These are phyloP conservation scores for Nidularia pulvinata DNA, from an alignment of 768 basidiomycete species.

Conservation along the genomic window DNA sequence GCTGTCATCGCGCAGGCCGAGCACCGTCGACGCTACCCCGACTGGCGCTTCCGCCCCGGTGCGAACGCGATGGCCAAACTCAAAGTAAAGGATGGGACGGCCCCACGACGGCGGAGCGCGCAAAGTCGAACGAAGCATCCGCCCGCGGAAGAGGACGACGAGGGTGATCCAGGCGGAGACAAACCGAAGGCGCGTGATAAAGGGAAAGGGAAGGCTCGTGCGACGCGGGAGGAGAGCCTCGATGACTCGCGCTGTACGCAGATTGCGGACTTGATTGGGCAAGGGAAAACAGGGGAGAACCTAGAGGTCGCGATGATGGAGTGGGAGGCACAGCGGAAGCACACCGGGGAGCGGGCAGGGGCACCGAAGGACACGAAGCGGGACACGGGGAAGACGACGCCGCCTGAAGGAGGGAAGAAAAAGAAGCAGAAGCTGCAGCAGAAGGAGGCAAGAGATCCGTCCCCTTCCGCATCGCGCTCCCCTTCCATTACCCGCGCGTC, in stretches of 20 bases:
- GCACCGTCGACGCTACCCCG: slow-evolving; percentile 73
- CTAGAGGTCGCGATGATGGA: slow-evolving; percentile 63
- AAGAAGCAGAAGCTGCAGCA: no score
- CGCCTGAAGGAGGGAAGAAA: no score
- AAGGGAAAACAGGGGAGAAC: slow-evolving; percentile 64
- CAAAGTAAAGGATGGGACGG: slow-evolving; percentile 26
- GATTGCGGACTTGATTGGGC: slow-evolving; percentile 65
- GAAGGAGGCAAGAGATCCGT: no score
- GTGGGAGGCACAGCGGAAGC: slow-evolving; percentile 44
- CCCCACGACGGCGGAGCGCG: slow-evolving; percentile 16
- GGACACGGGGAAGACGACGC: not conserved
- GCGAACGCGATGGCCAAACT: slow-evolving; percentile 38
- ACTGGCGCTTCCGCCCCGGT: slow-evolving; percentile 81
- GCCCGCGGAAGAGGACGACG: slow-evolving; percentile 29
- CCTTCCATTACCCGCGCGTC: not conserved
- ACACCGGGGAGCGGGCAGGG: slow-evolving; percentile 2
- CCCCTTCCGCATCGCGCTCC: not conserved
- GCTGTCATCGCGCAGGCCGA: slow-evolving; percentile 71
- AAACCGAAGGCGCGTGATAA: slow-evolving; percentile 12
- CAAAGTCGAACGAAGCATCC: slow-evolving; percentile 17
- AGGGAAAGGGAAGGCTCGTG: slow-evolving; percentile 16
- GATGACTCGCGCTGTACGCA: slow-evolving; percentile 61
- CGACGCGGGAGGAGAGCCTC: slow-evolving; percentile 12
- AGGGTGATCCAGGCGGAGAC: slow-evolving; percentile 8
- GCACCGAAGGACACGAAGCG: no score